Base-by-base conservation (phyloP, 2,329 filamentous ascomycete species). In the Xylariaceae sp. region DNA sequence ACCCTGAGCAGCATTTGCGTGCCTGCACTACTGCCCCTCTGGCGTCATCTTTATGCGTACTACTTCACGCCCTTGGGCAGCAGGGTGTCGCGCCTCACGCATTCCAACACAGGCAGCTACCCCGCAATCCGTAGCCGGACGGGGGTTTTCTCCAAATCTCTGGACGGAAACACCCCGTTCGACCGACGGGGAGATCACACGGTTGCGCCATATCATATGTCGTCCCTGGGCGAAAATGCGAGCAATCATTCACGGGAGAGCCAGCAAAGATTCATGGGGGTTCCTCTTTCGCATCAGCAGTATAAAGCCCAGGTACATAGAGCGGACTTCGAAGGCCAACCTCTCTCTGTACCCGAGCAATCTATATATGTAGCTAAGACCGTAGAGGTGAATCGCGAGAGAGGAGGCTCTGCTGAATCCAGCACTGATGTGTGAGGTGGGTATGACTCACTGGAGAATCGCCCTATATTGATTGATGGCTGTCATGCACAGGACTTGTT, bases 1-100 rank as follows among this genome's bases (percentile, higher is more conserved):
- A 51, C 44, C 4, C 15, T 56, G 1, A 15, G 38, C 2, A 41
- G 50, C 36, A 49, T 53, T 31, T 53, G 53, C 11, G 14, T 56
- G 1, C 51, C 51, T 6, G 48, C 53, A 9, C 40, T 48, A 38
- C 15, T 56, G 5, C n/a, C 45, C 0, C 36, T 56, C 2, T 27
- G 45, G 9, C 39, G 43, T 1, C 45, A 53, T 19, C 11, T 55
- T 1, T 2, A 6, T 1, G 11, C n/a, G 1, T 7, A 22, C 5
- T 50, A 46, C 30, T 31, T 52, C 17, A 15, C 10, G 1, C 49
- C 52, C 0, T 14, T 54, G 12, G 30, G 48, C 6, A 51, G 11
- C 27, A 54, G 31, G 27, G 19, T 54, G 11, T 36, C 27, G 11
- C 14, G 39, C 1, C 22, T 40, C 4, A 32, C 27, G 9, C 42